A percentile compares a stretch with the other conserved stretches of the same genome.
Evolutionary conservation across 306 rosid genomes (phyloP).

Genomic region (Ochetophila trinervis): DNA sequence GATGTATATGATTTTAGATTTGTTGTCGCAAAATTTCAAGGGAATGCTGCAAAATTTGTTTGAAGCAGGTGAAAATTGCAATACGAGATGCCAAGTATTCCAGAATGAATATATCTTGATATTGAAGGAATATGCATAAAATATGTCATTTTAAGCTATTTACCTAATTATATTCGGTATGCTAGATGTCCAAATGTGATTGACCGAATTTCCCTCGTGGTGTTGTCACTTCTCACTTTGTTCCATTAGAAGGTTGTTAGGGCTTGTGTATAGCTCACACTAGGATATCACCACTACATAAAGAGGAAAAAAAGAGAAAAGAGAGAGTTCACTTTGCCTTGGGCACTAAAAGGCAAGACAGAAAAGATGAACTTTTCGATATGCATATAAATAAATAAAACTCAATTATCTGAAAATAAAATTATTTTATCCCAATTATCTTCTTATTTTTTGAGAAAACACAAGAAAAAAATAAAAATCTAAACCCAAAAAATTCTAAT

Average conservation of each 20-base stretch:
- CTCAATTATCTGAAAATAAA: no score
- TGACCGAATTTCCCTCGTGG: slow-evolving; percentile 8
- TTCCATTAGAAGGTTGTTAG: neutral
- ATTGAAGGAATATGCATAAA: neutral
- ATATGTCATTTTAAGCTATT: neutral
- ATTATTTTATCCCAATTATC: no score
- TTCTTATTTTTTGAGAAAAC: no score
- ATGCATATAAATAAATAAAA: no score
- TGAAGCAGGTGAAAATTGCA: neutral
- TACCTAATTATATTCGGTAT: neutral
- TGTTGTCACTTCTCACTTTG: neutral
- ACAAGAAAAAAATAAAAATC: no score
- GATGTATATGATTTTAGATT: no score
- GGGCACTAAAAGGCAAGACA: neutral
- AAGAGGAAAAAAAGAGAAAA: neutral
- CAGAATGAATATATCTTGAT: neutral
- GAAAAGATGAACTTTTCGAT: neutral
- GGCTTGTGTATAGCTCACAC: slow-evolving; percentile 3
- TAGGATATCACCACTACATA: neutral
- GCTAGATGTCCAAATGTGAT: slow-evolving; percentile 4
- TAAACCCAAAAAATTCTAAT: no score
- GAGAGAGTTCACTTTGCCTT: neutral
- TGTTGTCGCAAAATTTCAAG: no score
- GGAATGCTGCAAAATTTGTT: neutral
- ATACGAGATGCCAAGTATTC: neutral